A percentile compares a stretch with the other conserved stretches of the same genome.
Conservation (phyloP, 2,329 filamentous ascomycete species). For the Phyllosticta ampelicida region DNA sequence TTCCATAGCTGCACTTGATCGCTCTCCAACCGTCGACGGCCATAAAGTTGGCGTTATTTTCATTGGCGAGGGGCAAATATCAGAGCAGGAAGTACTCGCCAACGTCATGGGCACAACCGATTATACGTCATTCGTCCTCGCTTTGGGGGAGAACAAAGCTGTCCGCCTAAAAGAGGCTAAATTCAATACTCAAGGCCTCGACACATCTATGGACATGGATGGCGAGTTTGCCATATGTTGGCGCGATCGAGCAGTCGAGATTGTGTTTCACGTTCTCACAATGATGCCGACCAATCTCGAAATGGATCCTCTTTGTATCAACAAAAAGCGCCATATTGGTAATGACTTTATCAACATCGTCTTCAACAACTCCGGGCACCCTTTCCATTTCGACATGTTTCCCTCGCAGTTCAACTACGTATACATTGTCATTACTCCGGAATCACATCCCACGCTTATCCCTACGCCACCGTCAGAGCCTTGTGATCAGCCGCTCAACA, state of each 20-base stretch:
- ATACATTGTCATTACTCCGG: slow-evolving; percentile 89
- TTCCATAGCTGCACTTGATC: slow-evolving; percentile 72
- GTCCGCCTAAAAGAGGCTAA: slow-evolving; percentile 70
- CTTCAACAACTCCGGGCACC: slow-evolving; percentile 89
- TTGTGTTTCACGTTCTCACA: slow-evolving; percentile 90
- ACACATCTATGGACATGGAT: slow-evolving; percentile 65
- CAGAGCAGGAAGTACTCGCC: slow-evolving; percentile 73
- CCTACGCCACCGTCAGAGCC: slow-evolving; percentile 27
- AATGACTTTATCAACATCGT: slow-evolving; percentile 98
- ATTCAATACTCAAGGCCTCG: slow-evolving; percentile 89
- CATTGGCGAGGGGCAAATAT: slow-evolving; percentile 73
- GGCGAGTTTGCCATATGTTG: slow-evolving; percentile 86
- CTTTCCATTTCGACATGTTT: slow-evolving; percentile 84
- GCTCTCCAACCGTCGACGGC: slow-evolving; percentile 80
- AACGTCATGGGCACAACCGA: slow-evolving; percentile 81
- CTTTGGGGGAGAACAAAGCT: slow-evolving; percentile 59
- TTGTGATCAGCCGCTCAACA: slow-evolving; percentile 9
- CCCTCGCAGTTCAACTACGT: slow-evolving; percentile 94
- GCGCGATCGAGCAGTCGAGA: slow-evolving; percentile 88
- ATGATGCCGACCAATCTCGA: slow-evolving; percentile 90
- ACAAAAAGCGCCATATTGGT: slow-evolving; percentile 91
- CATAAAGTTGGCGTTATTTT: slow-evolving; percentile 95
- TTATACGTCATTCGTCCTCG: slow-evolving; percentile 74
- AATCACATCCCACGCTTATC: slow-evolving; percentile 66
- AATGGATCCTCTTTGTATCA: slow-evolving; percentile 58